Conservation (phyloP, 768 basidiomycete species). For the Coprinellus micaceus region DNA sequence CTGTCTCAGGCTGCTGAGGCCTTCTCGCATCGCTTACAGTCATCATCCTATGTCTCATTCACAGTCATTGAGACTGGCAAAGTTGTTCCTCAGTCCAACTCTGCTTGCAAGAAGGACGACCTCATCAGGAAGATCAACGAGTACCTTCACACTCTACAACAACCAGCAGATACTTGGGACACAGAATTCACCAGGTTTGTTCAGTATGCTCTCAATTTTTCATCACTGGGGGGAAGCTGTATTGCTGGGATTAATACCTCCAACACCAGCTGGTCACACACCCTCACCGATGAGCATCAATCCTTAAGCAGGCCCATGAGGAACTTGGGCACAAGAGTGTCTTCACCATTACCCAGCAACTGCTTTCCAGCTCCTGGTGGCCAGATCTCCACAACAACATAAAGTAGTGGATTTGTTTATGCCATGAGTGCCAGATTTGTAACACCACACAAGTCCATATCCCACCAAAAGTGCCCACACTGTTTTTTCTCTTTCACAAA, state of each 20-base stretch:
- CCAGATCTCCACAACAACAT: conserved; percentile 28
- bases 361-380: conserved; percentile 24
- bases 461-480: conserved; percentile 23
- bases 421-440: conserved; percentile 29
- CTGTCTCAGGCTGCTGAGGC: too few species aligned
- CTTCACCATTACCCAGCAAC: conserved; percentile 15
- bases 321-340: conserved; percentile 27
- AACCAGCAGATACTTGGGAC: not conserved
- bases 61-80: not conserved
- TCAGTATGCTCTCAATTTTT: conserved; percentile 15
- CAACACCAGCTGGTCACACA: conserved; percentile 15
- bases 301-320: conserved; percentile 22
- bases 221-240: conserved; percentile 10
- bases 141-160: conserved; percentile 8
- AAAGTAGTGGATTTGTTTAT: conserved; percentile 28
- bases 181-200: not conserved
- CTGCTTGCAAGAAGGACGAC: conserved; percentile 6
- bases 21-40: too few species aligned
- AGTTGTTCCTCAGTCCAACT: conserved; percentile 6
- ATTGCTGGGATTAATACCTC: conserved; percentile 16
- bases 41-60: not conserved
- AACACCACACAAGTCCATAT: conserved; percentile 19
- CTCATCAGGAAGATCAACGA: conserved; percentile 7
- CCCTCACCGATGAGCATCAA: conserved; percentile 5
- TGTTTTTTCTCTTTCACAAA: conserved; percentile 23